These are phyloP conservation scores for Globisporangium ultimum DNA, from an alignment of 352 stramenopile species.

Conservation along the genomic window DNA sequence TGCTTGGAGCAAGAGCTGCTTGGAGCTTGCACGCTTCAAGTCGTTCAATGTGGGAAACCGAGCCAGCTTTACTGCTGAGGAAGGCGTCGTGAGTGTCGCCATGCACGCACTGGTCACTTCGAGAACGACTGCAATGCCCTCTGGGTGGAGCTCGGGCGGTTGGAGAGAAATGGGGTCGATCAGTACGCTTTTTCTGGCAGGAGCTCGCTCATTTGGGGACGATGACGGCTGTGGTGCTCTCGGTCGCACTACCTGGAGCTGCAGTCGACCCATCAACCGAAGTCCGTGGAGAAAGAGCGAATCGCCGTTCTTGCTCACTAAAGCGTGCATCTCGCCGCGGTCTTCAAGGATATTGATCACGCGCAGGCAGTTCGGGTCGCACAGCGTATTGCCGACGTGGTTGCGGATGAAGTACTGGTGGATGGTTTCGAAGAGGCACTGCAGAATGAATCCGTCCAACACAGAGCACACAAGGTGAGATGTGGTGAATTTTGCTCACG, in stretches of 20 bases:
- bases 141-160: constrained; percentile 8
- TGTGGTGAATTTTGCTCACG: background rate
- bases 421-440: constrained; percentile 46
- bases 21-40: too few species aligned
- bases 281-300: constrained; percentile 27
- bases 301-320: constrained; percentile 9
- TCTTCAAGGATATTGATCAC: constrained; percentile 42
- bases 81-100: constrained; percentile 1
- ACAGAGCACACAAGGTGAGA: background rate
- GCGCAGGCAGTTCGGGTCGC: constrained; percentile 31
- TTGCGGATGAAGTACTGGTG: constrained; percentile 62
- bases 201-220: background rate
- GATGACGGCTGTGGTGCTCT: constrained; percentile 1
- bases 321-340: constrained; percentile 9
- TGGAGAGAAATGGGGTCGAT: background rate
- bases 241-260: constrained; percentile 19
- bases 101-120: constrained; percentile 30
- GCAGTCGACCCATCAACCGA: constrained; percentile 26
- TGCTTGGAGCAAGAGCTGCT: too few species aligned
- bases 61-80: constrained; percentile 4
- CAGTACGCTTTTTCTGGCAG: background rate
- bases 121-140: constrained; percentile 31
- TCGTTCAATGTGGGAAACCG: too few species aligned
- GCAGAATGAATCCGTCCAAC: background rate
- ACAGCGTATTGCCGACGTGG: constrained; percentile 30